Percentiles rank a stretch among this genome's conserved stretches.
phyloP scores from a whole-genome alignment of 768 basidiomycete genomes.

The Termitomyces sp. region DNA sequence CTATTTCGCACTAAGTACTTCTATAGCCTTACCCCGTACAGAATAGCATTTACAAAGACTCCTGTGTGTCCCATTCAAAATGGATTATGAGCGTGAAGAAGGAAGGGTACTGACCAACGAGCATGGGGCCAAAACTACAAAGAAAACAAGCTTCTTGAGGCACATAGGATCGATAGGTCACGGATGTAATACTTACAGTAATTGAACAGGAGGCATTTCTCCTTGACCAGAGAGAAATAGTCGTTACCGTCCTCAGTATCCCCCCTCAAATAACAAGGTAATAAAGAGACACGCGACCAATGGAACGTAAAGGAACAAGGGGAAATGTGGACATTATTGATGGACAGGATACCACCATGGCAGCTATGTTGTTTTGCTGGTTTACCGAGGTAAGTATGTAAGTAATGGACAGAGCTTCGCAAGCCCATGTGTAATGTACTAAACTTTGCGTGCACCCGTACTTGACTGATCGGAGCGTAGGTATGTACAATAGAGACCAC shows the following conservation, averaged over 20 bases:
- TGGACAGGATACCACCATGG: too few relatives aligned
- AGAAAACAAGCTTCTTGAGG: too few relatives aligned
- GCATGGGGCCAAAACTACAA: slow-evolving; percentile 41
- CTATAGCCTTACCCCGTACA: slow-evolving; percentile 38
- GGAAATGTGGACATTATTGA: background rate
- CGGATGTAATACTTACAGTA: slow-evolving; percentile 13
- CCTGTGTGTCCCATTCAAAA: slow-evolving; percentile 5
- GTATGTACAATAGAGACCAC: too few relatives aligned
- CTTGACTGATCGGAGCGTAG: too few relatives aligned
- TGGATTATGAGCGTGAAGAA: slow-evolving; percentile 1
- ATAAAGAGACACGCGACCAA: background rate
- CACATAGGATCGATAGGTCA: too few relatives aligned
- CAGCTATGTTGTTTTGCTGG: too few relatives aligned
- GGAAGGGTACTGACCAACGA: slow-evolving; percentile 32
- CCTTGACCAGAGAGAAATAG: background rate
- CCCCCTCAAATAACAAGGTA: background rate
- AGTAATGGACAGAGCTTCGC: too few relatives aligned
- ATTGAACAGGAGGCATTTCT: slow-evolving; percentile 11
- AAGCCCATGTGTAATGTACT: too few relatives aligned
- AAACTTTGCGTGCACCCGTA: too few relatives aligned
- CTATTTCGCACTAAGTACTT: background rate
- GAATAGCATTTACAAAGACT: slow-evolving; percentile 33
- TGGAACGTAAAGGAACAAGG: background rate
- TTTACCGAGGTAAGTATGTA: too few relatives aligned
- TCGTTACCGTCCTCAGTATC: background rate